phyloP scores from a whole-genome alignment of 2,329 filamentous ascomycete species.

The Paraconiothyrium sp. region DNA sequence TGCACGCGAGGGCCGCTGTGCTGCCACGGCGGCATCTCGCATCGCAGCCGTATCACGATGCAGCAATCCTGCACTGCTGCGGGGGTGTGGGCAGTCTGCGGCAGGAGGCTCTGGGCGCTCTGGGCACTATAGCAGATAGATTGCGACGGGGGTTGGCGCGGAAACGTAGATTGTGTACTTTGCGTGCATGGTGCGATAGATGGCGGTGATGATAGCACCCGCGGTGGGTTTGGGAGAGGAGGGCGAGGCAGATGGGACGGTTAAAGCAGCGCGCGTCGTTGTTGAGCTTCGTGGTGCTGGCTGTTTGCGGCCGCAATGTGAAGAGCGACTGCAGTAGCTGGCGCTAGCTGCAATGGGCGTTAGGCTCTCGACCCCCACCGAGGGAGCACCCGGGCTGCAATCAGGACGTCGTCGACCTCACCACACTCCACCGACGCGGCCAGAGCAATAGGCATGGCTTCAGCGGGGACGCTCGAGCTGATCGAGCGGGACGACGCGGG shows the following conservation, averaged over 20 bases:
- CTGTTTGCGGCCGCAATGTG: constrained; percentile 4
- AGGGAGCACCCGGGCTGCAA: background rate
- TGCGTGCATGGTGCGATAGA: constrained; percentile 5
- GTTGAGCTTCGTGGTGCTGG: background rate
- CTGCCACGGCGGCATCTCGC: constrained; percentile 14
- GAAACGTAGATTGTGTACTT: constrained; percentile 14
- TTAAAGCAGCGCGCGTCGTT: constrained; percentile 12
- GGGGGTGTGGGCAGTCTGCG: background rate
- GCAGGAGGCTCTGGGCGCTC: constrained; percentile 6
- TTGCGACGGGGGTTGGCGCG: constrained; percentile 12
- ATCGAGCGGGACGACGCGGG: constrained; percentile 62
- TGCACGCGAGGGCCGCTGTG: constrained; percentile 6
- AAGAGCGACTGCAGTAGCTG: background rate
- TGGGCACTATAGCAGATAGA: constrained; percentile 20
- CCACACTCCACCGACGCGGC: constrained; percentile 2
- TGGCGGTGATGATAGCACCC: constrained; percentile 3
- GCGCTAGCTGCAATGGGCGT: background rate
- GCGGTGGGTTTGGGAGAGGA: background rate
- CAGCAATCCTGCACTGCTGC: constrained; percentile 2
- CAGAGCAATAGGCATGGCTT: constrained; percentile 22
- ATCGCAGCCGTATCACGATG: background rate
- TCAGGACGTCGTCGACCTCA: constrained; percentile 8
- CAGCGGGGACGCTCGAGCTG: constrained; percentile 29
- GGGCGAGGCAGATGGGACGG: background rate
- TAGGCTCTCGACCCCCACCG: background rate